Conservation (phyloP, 129 eudicot genomes). For the Pittosporum tobira region DNA sequence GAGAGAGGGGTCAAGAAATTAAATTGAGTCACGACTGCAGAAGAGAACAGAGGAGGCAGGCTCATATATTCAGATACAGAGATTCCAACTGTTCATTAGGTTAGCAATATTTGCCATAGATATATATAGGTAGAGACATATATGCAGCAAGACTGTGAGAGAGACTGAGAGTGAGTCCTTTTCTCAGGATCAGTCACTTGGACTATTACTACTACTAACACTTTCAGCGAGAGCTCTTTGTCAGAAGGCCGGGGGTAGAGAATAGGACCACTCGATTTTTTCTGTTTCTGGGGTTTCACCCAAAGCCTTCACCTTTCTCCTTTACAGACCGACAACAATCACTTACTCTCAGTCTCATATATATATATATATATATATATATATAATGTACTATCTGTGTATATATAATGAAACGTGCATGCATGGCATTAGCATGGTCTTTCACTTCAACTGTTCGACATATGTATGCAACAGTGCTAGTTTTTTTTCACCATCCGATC, state of each 20-base stretch:
- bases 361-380: no score
- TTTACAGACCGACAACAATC: conserved; percentile 41
- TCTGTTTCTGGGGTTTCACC: conserved; percentile 85
- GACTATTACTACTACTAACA: conserved; percentile 51
- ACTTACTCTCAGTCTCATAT: not conserved
- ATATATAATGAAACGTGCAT: no score
- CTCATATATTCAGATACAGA: conserved; percentile 37
- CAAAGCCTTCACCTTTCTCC: conserved; percentile 45
- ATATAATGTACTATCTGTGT: no score
- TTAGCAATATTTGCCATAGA: conserved; percentile 20
- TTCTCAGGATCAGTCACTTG: conserved; percentile 21
- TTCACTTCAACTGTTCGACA: no score
- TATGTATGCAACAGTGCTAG: no score
- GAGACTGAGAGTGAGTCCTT: conserved; percentile 23
- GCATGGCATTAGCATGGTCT: no score
- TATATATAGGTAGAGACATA: conserved; percentile 2
- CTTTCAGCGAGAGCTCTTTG: conserved; percentile 42
- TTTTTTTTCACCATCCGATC: no score
- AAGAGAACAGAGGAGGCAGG: conserved; percentile 20
- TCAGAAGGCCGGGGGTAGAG: no score
- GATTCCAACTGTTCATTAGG: conserved; percentile 45
- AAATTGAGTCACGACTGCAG: conserved; percentile 41
- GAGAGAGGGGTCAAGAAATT: conserved; percentile 13
- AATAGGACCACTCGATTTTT: conserved; percentile 78
- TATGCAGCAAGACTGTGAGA: not conserved